Conservation (phyloP, 2,329 filamentous ascomycete species). For the Domatiomyces catenatus region DNA sequence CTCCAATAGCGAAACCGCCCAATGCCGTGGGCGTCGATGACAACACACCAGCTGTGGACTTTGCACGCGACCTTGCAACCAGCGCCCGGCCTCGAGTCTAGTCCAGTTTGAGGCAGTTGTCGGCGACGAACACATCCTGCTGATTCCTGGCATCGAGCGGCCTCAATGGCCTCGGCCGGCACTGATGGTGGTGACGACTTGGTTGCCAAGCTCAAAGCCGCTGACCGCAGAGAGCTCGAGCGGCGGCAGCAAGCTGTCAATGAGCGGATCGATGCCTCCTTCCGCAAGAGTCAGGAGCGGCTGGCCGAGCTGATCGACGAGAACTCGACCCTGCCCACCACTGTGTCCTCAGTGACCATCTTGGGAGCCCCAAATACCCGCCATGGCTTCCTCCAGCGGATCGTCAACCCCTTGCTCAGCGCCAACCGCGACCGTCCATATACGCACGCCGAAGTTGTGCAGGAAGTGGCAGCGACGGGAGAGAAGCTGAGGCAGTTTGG, state of each 20-base stretch:
- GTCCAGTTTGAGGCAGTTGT: background rate
- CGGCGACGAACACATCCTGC: background rate
- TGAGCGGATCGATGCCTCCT: constrained; percentile 41
- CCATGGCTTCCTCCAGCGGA: constrained; percentile 61
- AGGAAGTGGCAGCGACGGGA: constrained; percentile 53
- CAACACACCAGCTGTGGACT: background rate
- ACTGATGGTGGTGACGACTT: constrained; percentile 8
- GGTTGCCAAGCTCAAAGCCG: constrained; percentile 12
- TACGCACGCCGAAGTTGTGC: constrained; percentile 65
- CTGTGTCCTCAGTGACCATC: constrained; percentile 70
- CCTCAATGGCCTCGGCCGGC: constrained; percentile 2
- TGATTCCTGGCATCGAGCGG: background rate
- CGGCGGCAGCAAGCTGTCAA: constrained; percentile 46
- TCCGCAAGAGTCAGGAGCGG: constrained; percentile 47
- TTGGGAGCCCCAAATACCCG: constrained; percentile 75
- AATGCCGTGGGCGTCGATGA: background rate
- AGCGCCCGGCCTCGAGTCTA: background rate
- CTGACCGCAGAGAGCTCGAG: constrained; percentile 43
- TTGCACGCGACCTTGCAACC: background rate
- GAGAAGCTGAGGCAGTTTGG: constrained; percentile 68
- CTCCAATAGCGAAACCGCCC: too few species aligned
- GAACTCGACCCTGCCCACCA: constrained; percentile 75
- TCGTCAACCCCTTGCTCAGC: constrained; percentile 64
- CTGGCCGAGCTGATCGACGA: constrained; percentile 55
- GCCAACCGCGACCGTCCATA: constrained; percentile 51